Base-by-base conservation (phyloP, 1,284 basidiomycete genomes). In the Rhodotorula sp. region DNA sequence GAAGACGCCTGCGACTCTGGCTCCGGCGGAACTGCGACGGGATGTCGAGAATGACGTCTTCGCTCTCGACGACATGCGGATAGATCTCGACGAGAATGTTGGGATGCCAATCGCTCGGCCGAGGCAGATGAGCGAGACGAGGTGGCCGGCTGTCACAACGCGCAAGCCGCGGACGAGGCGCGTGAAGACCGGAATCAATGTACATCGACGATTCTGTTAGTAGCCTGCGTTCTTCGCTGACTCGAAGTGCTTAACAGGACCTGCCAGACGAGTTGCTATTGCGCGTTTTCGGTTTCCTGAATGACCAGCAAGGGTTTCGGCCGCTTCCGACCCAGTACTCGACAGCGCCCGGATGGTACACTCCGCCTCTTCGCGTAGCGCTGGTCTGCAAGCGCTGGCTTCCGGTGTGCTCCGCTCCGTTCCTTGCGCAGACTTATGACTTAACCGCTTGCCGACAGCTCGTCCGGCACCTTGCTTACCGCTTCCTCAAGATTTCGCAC, bases 301-400 rank as follows among this genome's bases (percentile, higher is more conserved):
- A 68, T 52, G 67, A 69, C 15, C 54, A 59, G 37, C 59, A 62
- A 13, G 71, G 71, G 2, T 67, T 67, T n/a, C 53, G 64, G 5
- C 52, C 64, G 9, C 37, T 51, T 0, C 16, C 54, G 11, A 16
- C 48, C 16, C 34, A 6, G 13, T 24, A 16, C 5, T 34, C 46
- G 9, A 52, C 28, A 11, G 31, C 53, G 10, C 55, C 65, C 1
- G 48, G 61, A 16, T 72, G 70, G 67, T 64, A 60, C n/a, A 55
- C 16, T 2, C 71, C 71, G 5, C 71, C 71, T 3, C 31, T 69
- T 1, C 47, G 62, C 0, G 44, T 69, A 16, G 65, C 50, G 3
- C 62, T 69, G 37, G 71, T 72, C 0, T 72, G 71, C 46, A 46
- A 52, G 24, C 58, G 71, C 0, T 72, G 71, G 71, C 62, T 67